Base-by-base conservation (phyloP, 768 basidiomycete genomes). In the Rhodotorula taiwanensis region DNA sequence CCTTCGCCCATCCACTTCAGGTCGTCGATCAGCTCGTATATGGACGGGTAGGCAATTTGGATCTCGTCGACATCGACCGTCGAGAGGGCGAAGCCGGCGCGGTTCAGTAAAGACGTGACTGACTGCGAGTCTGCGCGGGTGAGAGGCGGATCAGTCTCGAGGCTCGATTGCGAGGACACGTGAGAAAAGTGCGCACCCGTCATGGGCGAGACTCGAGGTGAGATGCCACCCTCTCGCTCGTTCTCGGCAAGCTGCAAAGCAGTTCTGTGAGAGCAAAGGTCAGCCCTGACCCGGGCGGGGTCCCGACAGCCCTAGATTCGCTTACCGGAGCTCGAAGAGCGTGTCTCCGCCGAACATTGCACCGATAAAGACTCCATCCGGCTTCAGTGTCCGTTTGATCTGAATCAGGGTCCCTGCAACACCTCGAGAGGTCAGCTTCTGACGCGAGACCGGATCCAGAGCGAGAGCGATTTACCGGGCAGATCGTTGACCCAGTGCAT, bases 401-500 rank as follows among this genome's bases (percentile, higher is more conserved):
- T 98, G 95, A 14, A 89, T 80, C 16, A 99, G 79, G 0, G 85
- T 79, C 11, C 90, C 92, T 93, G n/a, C n/a, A n/a, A n/a, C n/a
- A n/a, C n/a, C n/a, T n/a, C n/a, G n/a, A n/a, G n/a, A n/a, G n/a
- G n/a, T n/a, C n/a, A n/a, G n/a, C n/a, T n/a, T n/a, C n/a, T n/a
- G n/a, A n/a, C n/a, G n/a, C n/a, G n/a, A n/a, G n/a, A n/a, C n/a
- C n/a, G n/a, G n/a, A n/a, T 20, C 28, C 15, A 43, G 33, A 2
- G 15, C 31, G 27, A 45, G 47, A 7, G 5, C 9, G 23, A 44
- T 80, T 31, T 36, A 89, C 93, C 91, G 64, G 92, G 94, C 10
- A 99, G 81, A 77, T 99, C 95, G 71, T 98, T 98, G 18, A 95
- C 83, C 95, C 95, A 99, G 67, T 99, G 95, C 47, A 98, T 80